phyloP scores from a whole-genome alignment of 1,284 basidiomycete species.

The Mycosarcoma maydis region DNA sequence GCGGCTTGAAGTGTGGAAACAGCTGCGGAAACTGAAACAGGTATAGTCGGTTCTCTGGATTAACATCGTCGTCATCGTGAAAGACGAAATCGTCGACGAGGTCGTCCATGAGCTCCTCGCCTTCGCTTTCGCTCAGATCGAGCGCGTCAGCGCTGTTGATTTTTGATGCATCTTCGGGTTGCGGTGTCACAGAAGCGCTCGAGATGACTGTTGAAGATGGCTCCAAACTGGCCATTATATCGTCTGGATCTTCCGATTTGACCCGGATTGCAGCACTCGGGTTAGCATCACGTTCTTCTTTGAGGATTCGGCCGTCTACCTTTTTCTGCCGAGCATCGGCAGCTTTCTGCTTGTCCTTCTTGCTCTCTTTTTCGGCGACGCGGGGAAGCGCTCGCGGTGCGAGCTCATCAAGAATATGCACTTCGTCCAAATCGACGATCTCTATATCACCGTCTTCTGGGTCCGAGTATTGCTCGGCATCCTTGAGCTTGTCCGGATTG shows the following conservation, averaged over 20 bases:
- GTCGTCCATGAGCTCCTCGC: slow-evolving; percentile 84
- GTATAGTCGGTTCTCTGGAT: slow-evolving; percentile 75
- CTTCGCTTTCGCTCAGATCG: slow-evolving; percentile 83
- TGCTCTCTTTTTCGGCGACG: slow-evolving; percentile 59
- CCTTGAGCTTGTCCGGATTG: slow-evolving; percentile 50
- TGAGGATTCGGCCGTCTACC: slow-evolving; percentile 67
- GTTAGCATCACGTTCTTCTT: slow-evolving; percentile 18
- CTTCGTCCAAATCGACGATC: slow-evolving; percentile 80
- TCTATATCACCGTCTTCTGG: slow-evolving; percentile 52
- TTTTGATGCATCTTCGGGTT: slow-evolving; percentile 57
- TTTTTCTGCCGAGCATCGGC: slow-evolving; percentile 57
- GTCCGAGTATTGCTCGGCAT: slow-evolving; percentile 48
- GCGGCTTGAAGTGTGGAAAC: slow-evolving; percentile 77
- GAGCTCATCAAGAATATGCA: slow-evolving; percentile 84
- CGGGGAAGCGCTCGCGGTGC: slow-evolving; percentile 81
- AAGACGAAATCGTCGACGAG: slow-evolving; percentile 80
- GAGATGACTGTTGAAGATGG: slow-evolving; percentile 10
- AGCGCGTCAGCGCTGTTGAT: slow-evolving; percentile 78
- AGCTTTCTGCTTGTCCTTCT: slow-evolving; percentile 66
- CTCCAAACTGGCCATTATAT: slow-evolving; percentile 18
- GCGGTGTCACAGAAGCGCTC: slow-evolving; percentile 29
- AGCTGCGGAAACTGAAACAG: slow-evolving; percentile 93
- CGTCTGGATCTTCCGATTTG: slow-evolving; percentile 48
- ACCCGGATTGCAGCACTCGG: slow-evolving; percentile 16
- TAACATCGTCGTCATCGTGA: slow-evolving; percentile 50